These are phyloP conservation scores for Heliosperma pusillum DNA, from an alignment of 148 eudicot genomes.

Conservation along the genomic window DNA sequence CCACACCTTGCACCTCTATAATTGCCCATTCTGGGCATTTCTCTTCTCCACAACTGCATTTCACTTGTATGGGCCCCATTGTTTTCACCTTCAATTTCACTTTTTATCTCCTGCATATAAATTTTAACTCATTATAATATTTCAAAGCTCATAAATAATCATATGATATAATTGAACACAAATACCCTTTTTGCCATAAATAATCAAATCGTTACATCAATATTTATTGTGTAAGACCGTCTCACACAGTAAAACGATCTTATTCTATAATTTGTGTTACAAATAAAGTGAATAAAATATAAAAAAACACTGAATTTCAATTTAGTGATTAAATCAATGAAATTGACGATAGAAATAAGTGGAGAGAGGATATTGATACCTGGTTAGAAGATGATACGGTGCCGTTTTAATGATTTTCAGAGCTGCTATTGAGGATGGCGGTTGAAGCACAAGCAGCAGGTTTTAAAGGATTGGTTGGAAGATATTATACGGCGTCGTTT, in stretches of 20 bases:
- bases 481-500: slow-evolving; percentile 9
- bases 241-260: no score
- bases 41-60: slow-evolving; percentile 73
- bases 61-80: slow-evolving; percentile 49
- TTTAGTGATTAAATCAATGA: no score
- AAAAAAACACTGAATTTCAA: no score
- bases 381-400: neutral
- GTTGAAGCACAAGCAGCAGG: neutral
- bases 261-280: no score
- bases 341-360: neutral
- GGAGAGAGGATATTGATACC: neutral
- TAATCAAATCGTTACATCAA: no score
- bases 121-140: neutral
- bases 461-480: neutral
- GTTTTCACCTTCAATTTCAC: neutral
- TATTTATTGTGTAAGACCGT: no score
- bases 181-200: no score
- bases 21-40: slow-evolving; percentile 91
- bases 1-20: slow-evolving; percentile 77
- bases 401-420: neutral
- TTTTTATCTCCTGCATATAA: neutral
- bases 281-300: no score
- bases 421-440: neutral
- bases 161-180: no score
- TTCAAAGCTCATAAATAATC: neutral